Conservation (phyloP, 2,329 filamentous ascomycete species). For the Colletotrichum tropicicola region DNA sequence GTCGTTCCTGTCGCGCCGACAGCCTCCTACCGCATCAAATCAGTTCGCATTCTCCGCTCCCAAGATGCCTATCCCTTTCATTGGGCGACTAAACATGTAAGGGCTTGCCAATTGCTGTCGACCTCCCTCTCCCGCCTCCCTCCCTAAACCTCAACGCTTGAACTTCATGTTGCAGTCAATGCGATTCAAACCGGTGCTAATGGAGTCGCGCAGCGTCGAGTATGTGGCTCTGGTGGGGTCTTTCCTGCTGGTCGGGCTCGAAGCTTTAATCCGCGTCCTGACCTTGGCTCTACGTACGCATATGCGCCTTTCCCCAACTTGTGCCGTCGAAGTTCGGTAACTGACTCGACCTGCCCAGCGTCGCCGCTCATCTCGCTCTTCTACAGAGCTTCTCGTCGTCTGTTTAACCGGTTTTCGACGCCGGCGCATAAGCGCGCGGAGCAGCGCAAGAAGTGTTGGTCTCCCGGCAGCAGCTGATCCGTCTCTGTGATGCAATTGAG, state of each 20-base stretch:
- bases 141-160: conserved; percentile 21
- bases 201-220: conserved; percentile 68
- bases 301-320: neutral
- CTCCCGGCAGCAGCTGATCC: neutral
- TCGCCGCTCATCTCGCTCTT: conserved; percentile 82
- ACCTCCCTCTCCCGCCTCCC: conserved; percentile 1
- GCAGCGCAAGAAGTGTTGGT: conserved; percentile 70
- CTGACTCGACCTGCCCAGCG: conserved; percentile 57
- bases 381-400: conserved; percentile 81
- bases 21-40: conserved; percentile 10
- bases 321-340: neutral
- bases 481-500: conserved; percentile 46
- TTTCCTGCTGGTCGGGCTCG: conserved; percentile 82
- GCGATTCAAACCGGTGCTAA: conserved; percentile 24
- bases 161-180: conserved; percentile 19
- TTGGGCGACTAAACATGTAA: conserved; percentile 62
- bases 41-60: conserved; percentile 20
- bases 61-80: conserved; percentile 60
- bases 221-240: conserved; percentile 89
- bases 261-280: conserved; percentile 83
- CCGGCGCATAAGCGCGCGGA: conserved; percentile 74
- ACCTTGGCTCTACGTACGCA: conserved; percentile 86
- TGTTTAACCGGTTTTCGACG: conserved; percentile 83
- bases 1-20: conserved; percentile 23
- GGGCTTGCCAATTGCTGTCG: conserved; percentile 35